These are phyloP conservation scores for Jatropha podagrica DNA, from an alignment of 441 rosid species.

Conservation along the genomic window DNA sequence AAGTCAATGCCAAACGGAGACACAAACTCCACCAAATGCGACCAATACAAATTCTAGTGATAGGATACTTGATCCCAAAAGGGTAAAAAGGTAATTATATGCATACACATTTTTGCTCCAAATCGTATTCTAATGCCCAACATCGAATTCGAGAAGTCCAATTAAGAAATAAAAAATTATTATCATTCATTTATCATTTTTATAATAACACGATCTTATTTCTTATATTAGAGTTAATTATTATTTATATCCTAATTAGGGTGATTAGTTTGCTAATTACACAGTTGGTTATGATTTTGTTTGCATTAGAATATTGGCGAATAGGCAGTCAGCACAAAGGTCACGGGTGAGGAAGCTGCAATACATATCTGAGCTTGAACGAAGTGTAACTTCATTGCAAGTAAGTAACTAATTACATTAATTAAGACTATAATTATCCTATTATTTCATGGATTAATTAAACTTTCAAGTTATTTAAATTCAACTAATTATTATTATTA, in stretches of 20 bases:
- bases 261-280: neutral
- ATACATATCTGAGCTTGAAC: constrained; percentile 71
- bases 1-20: constrained; percentile 40
- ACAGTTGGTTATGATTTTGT: neutral
- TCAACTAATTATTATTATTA: neutral
- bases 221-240: too few species aligned
- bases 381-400: constrained; percentile 58
- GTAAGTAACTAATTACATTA: constrained; percentile 24
- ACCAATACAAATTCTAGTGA: constrained; percentile 25
- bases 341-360: constrained; percentile 74
- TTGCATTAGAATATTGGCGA: constrained; percentile 57
- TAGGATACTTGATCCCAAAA: constrained; percentile 48
- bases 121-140: neutral
- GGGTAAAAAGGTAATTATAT: constrained; percentile 57
- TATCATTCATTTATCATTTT: too few species aligned
- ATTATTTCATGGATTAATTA: neutral
- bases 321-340: constrained; percentile 72
- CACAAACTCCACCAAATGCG: constrained; percentile 24
- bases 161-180: too few species aligned
- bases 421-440: neutral
- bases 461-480: neutral
- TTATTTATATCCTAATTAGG: neutral
- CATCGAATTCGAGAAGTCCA: too few species aligned
- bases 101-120: neutral
- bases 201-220: too few species aligned